Percentiles rank a stretch among this genome's conserved stretches.
Evolutionary conservation across 345 rosid genomes (phyloP).

Genomic region (Lepidium sativum): DNA sequence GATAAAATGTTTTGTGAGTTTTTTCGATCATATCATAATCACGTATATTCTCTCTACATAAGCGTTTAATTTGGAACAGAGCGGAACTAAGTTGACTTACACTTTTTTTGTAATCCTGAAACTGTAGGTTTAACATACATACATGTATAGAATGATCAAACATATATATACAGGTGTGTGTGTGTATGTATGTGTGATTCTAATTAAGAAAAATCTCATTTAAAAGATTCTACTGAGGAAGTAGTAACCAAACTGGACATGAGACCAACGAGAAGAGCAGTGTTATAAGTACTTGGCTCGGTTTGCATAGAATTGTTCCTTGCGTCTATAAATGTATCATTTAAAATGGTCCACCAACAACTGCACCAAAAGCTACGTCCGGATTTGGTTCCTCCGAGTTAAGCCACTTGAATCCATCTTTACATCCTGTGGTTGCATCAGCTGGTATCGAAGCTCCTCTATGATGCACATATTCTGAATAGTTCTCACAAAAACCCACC

Average conservation of each 20-base stretch:
- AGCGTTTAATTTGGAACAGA: too few relatives aligned
- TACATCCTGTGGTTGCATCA: conserved; percentile 45
- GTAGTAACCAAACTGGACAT: conserved; percentile 63
- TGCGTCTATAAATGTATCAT: conserved; percentile 52
- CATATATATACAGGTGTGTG: background rate
- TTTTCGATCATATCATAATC: too few relatives aligned
- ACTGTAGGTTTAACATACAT: too few relatives aligned
- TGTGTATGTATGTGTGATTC: background rate
- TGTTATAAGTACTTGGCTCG: conserved; percentile 76
- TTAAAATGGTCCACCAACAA: conserved; percentile 83
- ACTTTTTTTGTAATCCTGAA: too few relatives aligned
- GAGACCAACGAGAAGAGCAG: conserved; percentile 67
- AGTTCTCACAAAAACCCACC: conserved; percentile 32
- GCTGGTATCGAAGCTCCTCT: conserved; percentile 87
- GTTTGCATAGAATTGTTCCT: conserved; percentile 64
- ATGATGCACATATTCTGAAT: conserved; percentile 70
- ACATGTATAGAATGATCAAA: background rate
- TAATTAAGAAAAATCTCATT: background rate
- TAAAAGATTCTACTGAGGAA: conserved; percentile 23
- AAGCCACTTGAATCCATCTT: conserved; percentile 78
- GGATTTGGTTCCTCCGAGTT: conserved; percentile 61
- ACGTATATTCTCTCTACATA: too few relatives aligned
- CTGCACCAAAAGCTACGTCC: conserved; percentile 65
- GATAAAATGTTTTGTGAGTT: too few relatives aligned
- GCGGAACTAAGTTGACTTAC: too few relatives aligned